phyloP scores from a whole-genome alignment of 441 rosid genomes.

The Viola pubescens region DNA sequence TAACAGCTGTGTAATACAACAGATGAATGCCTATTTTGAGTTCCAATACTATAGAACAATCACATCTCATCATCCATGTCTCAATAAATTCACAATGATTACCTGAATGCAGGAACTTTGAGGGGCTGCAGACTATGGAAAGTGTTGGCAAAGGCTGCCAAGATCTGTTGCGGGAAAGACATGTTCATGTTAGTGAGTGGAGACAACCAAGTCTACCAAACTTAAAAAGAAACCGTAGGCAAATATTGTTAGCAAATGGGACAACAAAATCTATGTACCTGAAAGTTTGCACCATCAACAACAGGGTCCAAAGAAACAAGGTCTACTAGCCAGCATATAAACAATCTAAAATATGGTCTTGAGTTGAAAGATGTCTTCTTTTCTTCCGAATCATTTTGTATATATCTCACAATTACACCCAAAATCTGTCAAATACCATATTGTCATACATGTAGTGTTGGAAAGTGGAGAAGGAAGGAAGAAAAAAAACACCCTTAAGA shows the following conservation, averaged over 20 bases:
- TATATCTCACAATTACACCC: conserved; percentile 59
- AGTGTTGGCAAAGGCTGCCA: conserved; percentile 75
- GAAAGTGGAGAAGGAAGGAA: background rate
- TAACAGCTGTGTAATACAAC: no score
- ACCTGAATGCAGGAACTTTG: conserved; percentile 96
- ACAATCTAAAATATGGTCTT: conserved; percentile 92
- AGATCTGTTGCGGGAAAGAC: conserved; percentile 46
- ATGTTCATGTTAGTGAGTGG: conserved; percentile 8
- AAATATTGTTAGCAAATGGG: no score
- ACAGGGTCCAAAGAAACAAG: conserved; percentile 60
- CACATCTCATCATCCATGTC: background rate
- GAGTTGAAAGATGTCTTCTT: conserved; percentile 80
- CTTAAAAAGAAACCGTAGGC: conserved; percentile 1
- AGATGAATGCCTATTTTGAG: no score
- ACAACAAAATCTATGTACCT: conserved; percentile 31
- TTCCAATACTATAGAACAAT: background rate
- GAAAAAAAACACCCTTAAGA: background rate
- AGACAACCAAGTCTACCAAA: background rate
- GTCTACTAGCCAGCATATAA: conserved; percentile 82
- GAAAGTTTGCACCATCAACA: conserved; percentile 67
- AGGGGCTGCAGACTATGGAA: conserved; percentile 91
- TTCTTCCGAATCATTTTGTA: conserved; percentile 87
- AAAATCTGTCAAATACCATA: conserved; percentile 51
- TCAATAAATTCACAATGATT: conserved; percentile 19
- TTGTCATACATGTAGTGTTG: conserved; percentile 8